Percentiles rank a stretch among this genome's conserved stretches.
Evolutionary conservation across 495 filamentous ascomycete genomes (phyloP).

Genomic region (Collariella sp.): DNA sequence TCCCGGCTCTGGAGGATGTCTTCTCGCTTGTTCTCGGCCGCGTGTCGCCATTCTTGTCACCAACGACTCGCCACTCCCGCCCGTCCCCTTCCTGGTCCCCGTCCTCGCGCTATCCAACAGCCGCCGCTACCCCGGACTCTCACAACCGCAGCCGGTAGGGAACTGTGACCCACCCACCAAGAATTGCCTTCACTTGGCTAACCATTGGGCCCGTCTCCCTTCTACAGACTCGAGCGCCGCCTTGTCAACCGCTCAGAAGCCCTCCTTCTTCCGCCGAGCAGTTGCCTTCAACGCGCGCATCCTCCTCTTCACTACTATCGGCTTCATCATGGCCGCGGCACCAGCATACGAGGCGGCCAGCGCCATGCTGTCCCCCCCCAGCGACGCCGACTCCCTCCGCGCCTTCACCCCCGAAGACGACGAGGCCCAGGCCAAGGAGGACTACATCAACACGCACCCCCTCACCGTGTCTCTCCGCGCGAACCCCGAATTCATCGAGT

Average conservation of each 20-base stretch:
- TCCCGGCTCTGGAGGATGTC: slow-evolving; percentile 11
- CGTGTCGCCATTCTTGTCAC: slow-evolving; percentile 2
- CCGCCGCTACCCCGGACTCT: slow-evolving; percentile 10
- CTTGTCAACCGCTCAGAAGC: neutral
- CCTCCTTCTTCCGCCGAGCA: slow-evolving; percentile 22
- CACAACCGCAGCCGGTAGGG: slow-evolving; percentile 8
- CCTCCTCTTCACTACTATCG: slow-evolving; percentile 40
- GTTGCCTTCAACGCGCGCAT: slow-evolving; percentile 26
- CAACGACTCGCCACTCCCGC: neutral
- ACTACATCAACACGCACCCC: slow-evolving; percentile 67
- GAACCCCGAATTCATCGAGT: slow-evolving; percentile 60
- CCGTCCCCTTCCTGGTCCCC: neutral
- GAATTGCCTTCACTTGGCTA: neutral
- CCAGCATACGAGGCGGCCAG: slow-evolving; percentile 39
- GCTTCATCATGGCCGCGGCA: slow-evolving; percentile 46
- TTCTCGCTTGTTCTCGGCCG: slow-evolving; percentile 11
- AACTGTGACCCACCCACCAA: neutral
- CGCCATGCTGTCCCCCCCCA: slow-evolving; percentile 45
- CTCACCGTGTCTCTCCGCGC: slow-evolving; percentile 56
- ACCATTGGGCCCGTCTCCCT: neutral
- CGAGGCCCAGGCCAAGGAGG: slow-evolving; percentile 54
- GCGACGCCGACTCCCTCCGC: slow-evolving; percentile 63
- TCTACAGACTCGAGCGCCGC: neutral
- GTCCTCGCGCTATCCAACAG: neutral
- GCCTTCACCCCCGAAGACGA: slow-evolving; percentile 58